phyloP scores from a whole-genome alignment of 108 stramenopile genomes.

The Cylindrotheca closterium region DNA sequence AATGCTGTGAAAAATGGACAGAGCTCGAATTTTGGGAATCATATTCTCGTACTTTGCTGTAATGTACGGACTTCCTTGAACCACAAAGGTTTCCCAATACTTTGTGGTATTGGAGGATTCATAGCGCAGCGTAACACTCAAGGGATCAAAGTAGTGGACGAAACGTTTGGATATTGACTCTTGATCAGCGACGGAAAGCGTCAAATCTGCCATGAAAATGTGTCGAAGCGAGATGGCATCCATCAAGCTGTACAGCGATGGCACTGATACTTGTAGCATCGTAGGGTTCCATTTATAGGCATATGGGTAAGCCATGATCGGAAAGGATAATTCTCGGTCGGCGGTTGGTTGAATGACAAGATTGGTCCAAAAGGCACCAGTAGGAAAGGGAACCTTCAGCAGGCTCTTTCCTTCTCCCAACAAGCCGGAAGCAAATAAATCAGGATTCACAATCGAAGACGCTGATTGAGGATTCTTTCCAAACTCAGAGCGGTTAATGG shows the following conservation, averaged over 20 bases:
- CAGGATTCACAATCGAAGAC: neutral
- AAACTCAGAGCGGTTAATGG: neutral
- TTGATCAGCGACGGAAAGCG: slow-evolving; percentile 30
- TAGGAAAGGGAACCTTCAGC: slow-evolving; percentile 60
- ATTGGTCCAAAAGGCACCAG: slow-evolving; percentile 85
- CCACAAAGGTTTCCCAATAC: slow-evolving; percentile 68
- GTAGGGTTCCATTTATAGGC: slow-evolving; percentile 64
- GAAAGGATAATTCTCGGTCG: slow-evolving; percentile 55
- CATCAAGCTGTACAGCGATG: slow-evolving; percentile 47
- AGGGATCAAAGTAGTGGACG: slow-evolving; percentile 60
- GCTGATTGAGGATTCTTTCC: neutral
- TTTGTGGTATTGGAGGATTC: slow-evolving; percentile 9
- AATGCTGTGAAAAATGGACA: slow-evolving; percentile 58
- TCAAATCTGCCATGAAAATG: slow-evolving; percentile 62
- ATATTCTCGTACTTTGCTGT: slow-evolving; percentile 46
- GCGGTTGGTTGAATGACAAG: slow-evolving; percentile 49
- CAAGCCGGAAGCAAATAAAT: neutral
- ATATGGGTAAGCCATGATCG: slow-evolving; percentile 74
- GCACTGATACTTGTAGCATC: slow-evolving; percentile 64
- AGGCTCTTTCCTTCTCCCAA: neutral
- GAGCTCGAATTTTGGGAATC: slow-evolving; percentile 54
- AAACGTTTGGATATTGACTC: slow-evolving; percentile 49
- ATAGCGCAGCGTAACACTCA: slow-evolving; percentile 69
- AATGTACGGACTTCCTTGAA: slow-evolving; percentile 77
- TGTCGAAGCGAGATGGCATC: slow-evolving; percentile 47